These are phyloP conservation scores for Craterostigma plantagineum DNA, from an alignment of 257 asterid genomes.

Conservation along the genomic window DNA sequence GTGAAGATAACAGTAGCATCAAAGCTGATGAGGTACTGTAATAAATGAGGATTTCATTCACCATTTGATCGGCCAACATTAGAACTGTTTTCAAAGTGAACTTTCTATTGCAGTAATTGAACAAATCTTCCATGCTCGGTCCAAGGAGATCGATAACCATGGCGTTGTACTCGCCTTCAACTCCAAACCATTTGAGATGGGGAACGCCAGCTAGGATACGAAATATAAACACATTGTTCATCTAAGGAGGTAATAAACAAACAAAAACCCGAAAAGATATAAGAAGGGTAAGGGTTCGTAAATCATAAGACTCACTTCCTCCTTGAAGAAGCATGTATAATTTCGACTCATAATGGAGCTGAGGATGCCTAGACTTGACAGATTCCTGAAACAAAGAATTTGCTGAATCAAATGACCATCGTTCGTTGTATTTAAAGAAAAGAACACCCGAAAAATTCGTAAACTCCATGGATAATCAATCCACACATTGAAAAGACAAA, in stretches of 20 bases:
- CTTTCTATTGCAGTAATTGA: constrained; percentile 67
- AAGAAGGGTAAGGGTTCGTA: no score
- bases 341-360: constrained; percentile 91
- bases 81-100: constrained; percentile 59
- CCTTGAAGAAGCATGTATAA: constrained; percentile 86
- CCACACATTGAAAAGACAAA: no score
- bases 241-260: background rate
- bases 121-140: constrained; percentile 77
- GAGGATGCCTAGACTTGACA: constrained; percentile 84
- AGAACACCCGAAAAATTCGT: constrained; percentile 4
- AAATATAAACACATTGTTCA: constrained; percentile 9
- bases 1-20: background rate
- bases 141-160: constrained; percentile 80
- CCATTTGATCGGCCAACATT: constrained; percentile 84
- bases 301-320: constrained; percentile 47
- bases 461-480: background rate
- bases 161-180: constrained; percentile 54
- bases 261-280: no score
- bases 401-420: no score
- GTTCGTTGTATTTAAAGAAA: background rate
- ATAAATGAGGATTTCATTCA: constrained; percentile 20
- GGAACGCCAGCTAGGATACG: constrained; percentile 47
- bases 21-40: background rate
- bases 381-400: constrained; percentile 37
- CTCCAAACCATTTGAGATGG: constrained; percentile 71